These are phyloP conservation scores for Nicotiana obtusifolia DNA, from an alignment of 257 asterid genomes.

Conservation along the genomic window DNA sequence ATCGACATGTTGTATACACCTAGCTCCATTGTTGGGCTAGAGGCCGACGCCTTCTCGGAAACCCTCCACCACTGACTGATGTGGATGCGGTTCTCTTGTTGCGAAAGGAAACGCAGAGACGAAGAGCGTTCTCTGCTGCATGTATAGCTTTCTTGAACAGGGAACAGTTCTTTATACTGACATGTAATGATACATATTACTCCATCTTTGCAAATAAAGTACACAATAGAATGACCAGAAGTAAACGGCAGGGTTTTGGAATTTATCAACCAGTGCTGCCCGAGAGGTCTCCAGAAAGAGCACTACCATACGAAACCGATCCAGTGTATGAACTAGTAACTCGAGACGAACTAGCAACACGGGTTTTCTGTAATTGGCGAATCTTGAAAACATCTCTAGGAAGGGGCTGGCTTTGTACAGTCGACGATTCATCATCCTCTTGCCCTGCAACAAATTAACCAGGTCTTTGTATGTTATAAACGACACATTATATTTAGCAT, in stretches of 20 bases:
- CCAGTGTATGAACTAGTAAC: conserved; percentile 46
- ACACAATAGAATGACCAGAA: background rate
- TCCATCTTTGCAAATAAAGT: background rate
- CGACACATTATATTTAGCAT: background rate
- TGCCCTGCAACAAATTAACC: conserved; percentile 38
- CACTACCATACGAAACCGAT: conserved; percentile 90
- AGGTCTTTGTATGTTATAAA: background rate
- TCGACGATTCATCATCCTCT: conserved; percentile 63
- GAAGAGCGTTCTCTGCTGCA: background rate
- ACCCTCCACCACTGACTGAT: background rate
- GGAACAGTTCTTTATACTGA: background rate
- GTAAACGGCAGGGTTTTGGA: background rate
- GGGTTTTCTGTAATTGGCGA: conserved; percentile 75
- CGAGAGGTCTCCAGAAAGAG: conserved; percentile 80
- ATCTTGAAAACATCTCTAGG: conserved; percentile 86
- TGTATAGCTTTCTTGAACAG: background rate
- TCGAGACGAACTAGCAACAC: conserved; percentile 47
- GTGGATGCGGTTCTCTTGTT: background rate
- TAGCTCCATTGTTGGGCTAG: background rate
- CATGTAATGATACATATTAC: background rate
- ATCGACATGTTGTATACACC: background rate
- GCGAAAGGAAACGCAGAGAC: background rate
- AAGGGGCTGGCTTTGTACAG: conserved; percentile 72
- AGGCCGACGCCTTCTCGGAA: background rate
- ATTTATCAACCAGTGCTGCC: conserved; percentile 54